Evolutionary conservation across 805 yeast genomes (phyloP).

Genomic region (Komagataella pastoris): DNA sequence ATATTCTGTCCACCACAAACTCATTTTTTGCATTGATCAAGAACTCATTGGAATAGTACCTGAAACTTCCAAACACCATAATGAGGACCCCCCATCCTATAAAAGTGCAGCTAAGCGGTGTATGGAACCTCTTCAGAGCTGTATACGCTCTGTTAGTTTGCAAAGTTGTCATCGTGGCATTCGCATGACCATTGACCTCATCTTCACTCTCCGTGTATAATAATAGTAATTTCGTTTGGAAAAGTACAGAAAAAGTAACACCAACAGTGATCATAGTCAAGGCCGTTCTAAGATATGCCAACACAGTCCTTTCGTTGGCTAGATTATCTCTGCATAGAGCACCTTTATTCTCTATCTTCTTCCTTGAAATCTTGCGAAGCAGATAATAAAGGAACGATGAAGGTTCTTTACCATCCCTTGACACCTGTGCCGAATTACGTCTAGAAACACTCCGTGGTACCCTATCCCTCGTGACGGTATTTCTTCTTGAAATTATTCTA

Average conservation of each 20-base stretch:
- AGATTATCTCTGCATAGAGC: slow-evolving; percentile 11
- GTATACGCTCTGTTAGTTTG: background rate
- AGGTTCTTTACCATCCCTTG: background rate
- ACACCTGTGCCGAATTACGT: background rate
- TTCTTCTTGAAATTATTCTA: background rate
- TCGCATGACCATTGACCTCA: background rate
- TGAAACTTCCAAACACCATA: background rate
- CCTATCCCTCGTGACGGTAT: background rate
- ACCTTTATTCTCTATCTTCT: background rate
- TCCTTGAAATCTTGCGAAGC: background rate
- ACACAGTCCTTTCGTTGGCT: slow-evolving; percentile 48
- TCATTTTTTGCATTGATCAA: background rate
- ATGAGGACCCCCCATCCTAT: background rate
- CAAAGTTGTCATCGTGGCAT: background rate
- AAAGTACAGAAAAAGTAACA: slow-evolving; percentile 37
- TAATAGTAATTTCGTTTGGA: slow-evolving; percentile 7
- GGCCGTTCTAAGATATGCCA: slow-evolving; percentile 49
- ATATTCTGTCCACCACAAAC: background rate
- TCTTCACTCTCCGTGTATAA: background rate
- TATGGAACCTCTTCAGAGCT: background rate
- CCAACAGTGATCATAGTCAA: slow-evolving; percentile 39
- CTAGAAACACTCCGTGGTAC: background rate
- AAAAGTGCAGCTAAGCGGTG: background rate
- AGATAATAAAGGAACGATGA: background rate
- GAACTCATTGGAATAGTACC: background rate